Evolutionary conservation across 768 basidiomycete genomes (phyloP).

Genomic region (Pulveroboletus frians): DNA sequence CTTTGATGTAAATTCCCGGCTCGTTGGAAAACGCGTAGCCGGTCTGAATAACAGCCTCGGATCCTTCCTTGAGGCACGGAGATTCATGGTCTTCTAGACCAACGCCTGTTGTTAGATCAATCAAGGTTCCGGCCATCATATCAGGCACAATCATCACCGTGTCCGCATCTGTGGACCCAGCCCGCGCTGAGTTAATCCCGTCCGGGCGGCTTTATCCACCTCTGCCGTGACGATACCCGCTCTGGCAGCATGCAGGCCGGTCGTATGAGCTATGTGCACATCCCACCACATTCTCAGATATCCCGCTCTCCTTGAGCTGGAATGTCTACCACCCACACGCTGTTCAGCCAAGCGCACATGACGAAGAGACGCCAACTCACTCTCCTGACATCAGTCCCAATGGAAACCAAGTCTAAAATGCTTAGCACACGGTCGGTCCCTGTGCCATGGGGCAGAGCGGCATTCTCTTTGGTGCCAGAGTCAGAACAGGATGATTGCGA

Average conservation of each 20-base stretch:
- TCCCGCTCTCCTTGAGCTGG: constrained; percentile 51
- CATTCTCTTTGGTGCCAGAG: constrained; percentile 53
- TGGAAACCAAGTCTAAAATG: constrained; percentile 59
- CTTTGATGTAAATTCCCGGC: constrained; percentile 72
- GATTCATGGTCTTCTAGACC: constrained; percentile 80
- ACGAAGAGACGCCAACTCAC: constrained; percentile 36
- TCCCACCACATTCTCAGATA: constrained; percentile 59
- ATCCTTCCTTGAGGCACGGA: constrained; percentile 75
- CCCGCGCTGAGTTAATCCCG: constrained; percentile 38
- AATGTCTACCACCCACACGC: constrained; percentile 45
- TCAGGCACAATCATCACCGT: constrained; percentile 45
- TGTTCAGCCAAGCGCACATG: neutral
- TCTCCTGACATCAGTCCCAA: constrained; percentile 78
- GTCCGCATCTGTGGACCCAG: constrained; percentile 68
- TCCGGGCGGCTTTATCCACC: constrained; percentile 62
- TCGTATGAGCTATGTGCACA: constrained; percentile 59
- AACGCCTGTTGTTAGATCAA: constrained; percentile 49
- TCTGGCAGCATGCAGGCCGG: constrained; percentile 44
- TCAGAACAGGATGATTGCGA: neutral
- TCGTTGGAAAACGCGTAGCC: constrained; percentile 83
- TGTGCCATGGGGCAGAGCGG: constrained; percentile 79
- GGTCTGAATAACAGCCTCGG: constrained; percentile 45
- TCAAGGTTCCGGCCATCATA: constrained; percentile 9
- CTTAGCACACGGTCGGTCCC: constrained; percentile 62
- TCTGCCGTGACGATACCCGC: constrained; percentile 46